Percentiles rank a stretch among this genome's conserved stretches.
Evolutionary conservation across 1,284 basidiomycete species (phyloP).

Genomic region (Wolfiporia cocos): DNA sequence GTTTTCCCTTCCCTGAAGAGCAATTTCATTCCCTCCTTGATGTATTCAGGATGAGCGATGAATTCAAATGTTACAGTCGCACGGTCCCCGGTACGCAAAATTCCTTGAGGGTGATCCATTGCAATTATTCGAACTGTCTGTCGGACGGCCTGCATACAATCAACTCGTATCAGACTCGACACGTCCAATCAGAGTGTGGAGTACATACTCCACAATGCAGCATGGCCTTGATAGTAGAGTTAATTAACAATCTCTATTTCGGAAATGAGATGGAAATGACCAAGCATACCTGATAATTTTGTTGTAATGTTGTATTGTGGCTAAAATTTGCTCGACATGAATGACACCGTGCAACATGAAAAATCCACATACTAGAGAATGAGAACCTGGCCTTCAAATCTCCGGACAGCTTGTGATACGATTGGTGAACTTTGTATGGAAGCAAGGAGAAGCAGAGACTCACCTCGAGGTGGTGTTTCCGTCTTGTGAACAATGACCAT

Average conservation of each 20-base stretch:
- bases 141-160: conserved; percentile 72
- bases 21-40: conserved; percentile 89
- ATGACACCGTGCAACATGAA: neutral
- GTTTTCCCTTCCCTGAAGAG: conserved; percentile 91
- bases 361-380: conserved; percentile 65
- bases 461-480: conserved; percentile 75
- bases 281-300: conserved; percentile 72
- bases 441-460: conserved; percentile 7
- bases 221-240: conserved; percentile 63
- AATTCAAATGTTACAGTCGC: conserved; percentile 90
- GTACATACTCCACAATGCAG: conserved; percentile 72
- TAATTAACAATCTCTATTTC: conserved; percentile 7
- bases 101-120: conserved; percentile 83
- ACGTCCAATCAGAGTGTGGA: neutral
- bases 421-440: conserved; percentile 1
- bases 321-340: conserved; percentile 32
- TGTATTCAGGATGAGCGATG: conserved; percentile 83
- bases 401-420: conserved; percentile 51
- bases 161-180: too few species aligned
- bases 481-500: conserved; percentile 87
- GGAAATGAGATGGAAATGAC: conserved; percentile 9
- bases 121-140: conserved; percentile 90
- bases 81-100: conserved; percentile 87
- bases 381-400: conserved; percentile 82
- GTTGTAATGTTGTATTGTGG: conserved; percentile 89